A percentile compares a stretch with the other conserved stretches of the same genome.
phyloP scores from a whole-genome alignment of 805 yeast species.

The Zygosaccharomyces rouxii region DNA sequence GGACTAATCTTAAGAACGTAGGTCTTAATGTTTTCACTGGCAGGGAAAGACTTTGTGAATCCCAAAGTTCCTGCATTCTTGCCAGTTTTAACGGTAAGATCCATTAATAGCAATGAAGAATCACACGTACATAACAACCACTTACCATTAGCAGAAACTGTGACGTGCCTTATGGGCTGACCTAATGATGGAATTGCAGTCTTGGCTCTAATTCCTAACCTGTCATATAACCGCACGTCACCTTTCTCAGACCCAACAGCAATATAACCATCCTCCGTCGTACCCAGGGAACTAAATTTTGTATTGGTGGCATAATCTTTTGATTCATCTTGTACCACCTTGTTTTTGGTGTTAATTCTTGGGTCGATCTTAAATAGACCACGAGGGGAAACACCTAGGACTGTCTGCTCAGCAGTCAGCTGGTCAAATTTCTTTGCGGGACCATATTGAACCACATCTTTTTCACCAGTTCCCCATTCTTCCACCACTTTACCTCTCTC shows the following conservation, averaged over 20 bases:
- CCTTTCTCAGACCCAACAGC: constrained; percentile 77
- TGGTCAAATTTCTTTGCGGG: constrained; percentile 75
- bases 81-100: constrained; percentile 59
- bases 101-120: constrained; percentile 65
- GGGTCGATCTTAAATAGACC: constrained; percentile 79
- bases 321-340: constrained; percentile 53
- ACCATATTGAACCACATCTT: constrained; percentile 53
- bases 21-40: constrained; percentile 64
- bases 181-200: constrained; percentile 80
- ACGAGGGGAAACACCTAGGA: constrained; percentile 63
- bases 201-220: constrained; percentile 70
- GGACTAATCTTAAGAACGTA: constrained; percentile 63
- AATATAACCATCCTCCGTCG: constrained; percentile 68
- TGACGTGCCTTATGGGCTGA: constrained; percentile 62
- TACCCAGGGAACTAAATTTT: constrained; percentile 55
- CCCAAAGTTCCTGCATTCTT: constrained; percentile 58
- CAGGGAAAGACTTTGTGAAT: constrained; percentile 59
- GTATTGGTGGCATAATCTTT: constrained; percentile 54
- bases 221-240: constrained; percentile 68
- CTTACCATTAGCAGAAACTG: constrained; percentile 72
- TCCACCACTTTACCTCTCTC: constrained; percentile 79
- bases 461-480: constrained; percentile 64
- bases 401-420: constrained; percentile 65
- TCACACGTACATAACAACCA: constrained; percentile 80
- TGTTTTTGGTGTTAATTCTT: constrained; percentile 50